Base-by-base conservation (phyloP, 2,329 filamentous ascomycete species). In the Chaetomiaceae sp. region DNA sequence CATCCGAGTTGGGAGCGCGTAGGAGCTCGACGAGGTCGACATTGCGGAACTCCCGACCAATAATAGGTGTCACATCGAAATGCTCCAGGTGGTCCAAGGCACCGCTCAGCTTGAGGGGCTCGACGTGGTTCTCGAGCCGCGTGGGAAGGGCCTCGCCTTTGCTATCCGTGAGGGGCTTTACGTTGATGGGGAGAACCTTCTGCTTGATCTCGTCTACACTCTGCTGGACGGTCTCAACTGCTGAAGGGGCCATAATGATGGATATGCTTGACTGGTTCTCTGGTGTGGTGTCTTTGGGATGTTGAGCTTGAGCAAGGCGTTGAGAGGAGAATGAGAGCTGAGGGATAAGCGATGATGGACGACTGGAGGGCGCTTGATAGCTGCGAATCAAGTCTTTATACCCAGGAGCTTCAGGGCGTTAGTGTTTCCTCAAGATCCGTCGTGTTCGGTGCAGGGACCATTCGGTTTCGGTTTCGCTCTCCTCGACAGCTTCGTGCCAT, bases 11-110 rank as follows among this genome's bases (percentile, higher is more conserved):
- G 0, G 77, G 71, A 0, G 80, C 78, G 25, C 80, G 69, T 5
- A 88, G 70, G 58, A 77, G 76, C 30, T 87, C 82, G 5, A 75
- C 76, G 0, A 86, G 70, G 55, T 83, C 77, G 30, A 77, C 73
- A 13, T 71, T 73, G 16, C 75, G 70, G 54, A 75, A 86, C 60
- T 86, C 83, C 5, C 74, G 73, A 4, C 82, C 83, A 50, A 86
- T 84, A 34, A 76, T 67, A 0, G 82, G 82, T 1, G 82, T 85
- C 4, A 77, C 67, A 25, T 85, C 82, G 49, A 82, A 79, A 3
- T 71, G 71, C 54, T 79, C 71, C 54, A 75, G 78, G 10, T 69
- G 50, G 33, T 82, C 72, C 0, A 83, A 68, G 1, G 65, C 71
- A 0, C 79, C 79, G 2, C 71, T 74, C 3, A 73, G 65, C 62